Base-by-base conservation (phyloP, 2,329 filamentous ascomycete genomes). In the Endoconidiophora laricicola region DNA sequence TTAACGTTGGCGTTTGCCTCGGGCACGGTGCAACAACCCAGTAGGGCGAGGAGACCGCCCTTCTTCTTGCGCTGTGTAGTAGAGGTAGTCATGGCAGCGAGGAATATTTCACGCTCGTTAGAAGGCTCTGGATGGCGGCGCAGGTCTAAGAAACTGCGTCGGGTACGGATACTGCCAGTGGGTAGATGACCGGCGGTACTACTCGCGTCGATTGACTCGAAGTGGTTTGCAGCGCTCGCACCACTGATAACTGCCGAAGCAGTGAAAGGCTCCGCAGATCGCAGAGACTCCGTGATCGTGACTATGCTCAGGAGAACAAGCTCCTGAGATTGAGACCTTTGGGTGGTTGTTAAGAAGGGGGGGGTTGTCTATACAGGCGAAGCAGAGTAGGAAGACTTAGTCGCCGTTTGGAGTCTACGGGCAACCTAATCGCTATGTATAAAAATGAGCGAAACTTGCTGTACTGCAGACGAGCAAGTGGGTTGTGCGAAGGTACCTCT, bases 21-120 rank as follows among this genome's bases (percentile, higher is more conserved):
- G 46, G 79, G 76, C 39, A 77, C 71, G 50, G 69, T 71, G 61
- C 81, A 85, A 66, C 81, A 86, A 54, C 73, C 77, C 52, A 86
- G 68, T 49, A 85, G 71, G 22, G 74, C 67, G 36, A 78, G 62
- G 43, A 79, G 62, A n/a, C 73, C 71, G 52, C 70, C 69, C 48
- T 65, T 69, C 60, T 69, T 71, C 61, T 73, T 74, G 63, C 76
- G 76, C 62, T 67, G 68, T 2, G 49, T 38, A 59, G 70, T 72
- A 18, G 16, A 18, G 52, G 69, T 65, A 44, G 52, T 47, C 52
- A 53, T 53, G 12, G 52, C 50, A 29, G 52, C 52, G 38, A 53
- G 47, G n/a, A 53, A 50, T 12, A 53, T 47, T 39, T 50, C 52
- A 29, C 52, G 52, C 44, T 53, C 52, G 48, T 49, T 36, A 16